phyloP scores from a whole-genome alignment of 345 rosid species.

The Citrus unshiu region DNA sequence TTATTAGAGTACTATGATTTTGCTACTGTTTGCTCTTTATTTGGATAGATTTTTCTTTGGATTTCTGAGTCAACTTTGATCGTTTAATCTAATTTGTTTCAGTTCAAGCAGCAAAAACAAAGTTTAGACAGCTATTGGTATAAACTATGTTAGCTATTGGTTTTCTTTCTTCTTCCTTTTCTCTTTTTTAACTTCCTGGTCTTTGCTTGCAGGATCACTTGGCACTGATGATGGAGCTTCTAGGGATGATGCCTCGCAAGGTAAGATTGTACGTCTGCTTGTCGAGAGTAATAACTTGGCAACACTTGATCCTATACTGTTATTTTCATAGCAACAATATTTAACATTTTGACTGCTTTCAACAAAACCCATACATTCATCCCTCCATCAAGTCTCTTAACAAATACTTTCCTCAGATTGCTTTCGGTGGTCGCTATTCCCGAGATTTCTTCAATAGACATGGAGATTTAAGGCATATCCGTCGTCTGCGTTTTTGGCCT shows the following conservation, averaged over 20 bases:
- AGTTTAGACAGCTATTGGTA: neutral
- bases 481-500: slow-evolving; percentile 69
- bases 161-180: neutral
- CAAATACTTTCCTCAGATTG: slow-evolving; percentile 35
- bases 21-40: neutral
- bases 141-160: neutral
- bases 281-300: neutral
- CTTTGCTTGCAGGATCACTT: slow-evolving; percentile 50
- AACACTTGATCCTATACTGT: neutral
- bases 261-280: slow-evolving; percentile 26
- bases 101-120: neutral
- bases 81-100: neutral
- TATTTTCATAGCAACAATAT: neutral
- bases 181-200: neutral
- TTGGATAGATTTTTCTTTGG: neutral
- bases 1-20: neutral
- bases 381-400: no score
- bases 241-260: slow-evolving; percentile 87
- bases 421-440: slow-evolving; percentile 69
- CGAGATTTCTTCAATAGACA: slow-evolving; percentile 65
- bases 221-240: slow-evolving; percentile 80
- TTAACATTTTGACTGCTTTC: neutral
- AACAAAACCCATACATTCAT: neutral
- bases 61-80: neutral
- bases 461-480: slow-evolving; percentile 71